Evolutionary conservation across 139 green algal species (phyloP).

Genomic region (Haematococcus sp.): DNA sequence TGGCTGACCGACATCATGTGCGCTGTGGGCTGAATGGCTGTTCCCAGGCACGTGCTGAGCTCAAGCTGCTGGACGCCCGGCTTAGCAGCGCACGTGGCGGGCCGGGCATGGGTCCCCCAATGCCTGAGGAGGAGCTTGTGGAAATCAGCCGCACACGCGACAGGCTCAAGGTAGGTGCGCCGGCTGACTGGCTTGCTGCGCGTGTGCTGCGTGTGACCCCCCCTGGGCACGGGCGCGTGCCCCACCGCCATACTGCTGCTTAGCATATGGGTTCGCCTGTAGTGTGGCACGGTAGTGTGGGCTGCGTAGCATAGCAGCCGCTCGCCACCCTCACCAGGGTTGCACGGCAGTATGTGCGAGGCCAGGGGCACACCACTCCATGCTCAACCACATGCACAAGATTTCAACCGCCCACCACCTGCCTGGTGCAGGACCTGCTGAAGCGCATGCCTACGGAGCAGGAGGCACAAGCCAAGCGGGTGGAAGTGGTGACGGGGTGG

Average conservation of each 20-base stretch:
- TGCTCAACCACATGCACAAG: not conserved
- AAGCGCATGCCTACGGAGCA: slow-evolving; percentile 45
- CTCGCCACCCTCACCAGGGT: too few species aligned
- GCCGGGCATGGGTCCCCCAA: not conserved
- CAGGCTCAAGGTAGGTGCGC: not conserved
- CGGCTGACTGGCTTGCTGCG: too few species aligned
- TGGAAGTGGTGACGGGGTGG: slow-evolving; percentile 22
- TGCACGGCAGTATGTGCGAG: too few species aligned
- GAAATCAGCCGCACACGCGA: not conserved
- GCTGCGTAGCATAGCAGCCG: too few species aligned
- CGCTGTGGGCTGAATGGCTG: too few species aligned
- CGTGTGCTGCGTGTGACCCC: too few species aligned
- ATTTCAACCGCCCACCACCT: not conserved
- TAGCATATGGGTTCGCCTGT: too few species aligned
- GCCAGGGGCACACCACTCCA: too few species aligned
- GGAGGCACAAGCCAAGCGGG: slow-evolving; percentile 41
- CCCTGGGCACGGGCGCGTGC: too few species aligned
- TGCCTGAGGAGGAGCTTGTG: slow-evolving; percentile 3
- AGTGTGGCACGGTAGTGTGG: too few species aligned
- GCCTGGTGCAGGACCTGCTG: slow-evolving; percentile 32
- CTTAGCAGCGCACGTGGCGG: not conserved
- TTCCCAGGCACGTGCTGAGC: not conserved
- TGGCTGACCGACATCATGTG: too few species aligned
- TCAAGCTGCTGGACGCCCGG: not conserved
- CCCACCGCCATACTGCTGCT: too few species aligned